phyloP scores from a whole-genome alignment of 345 rosid genomes.

The Dimocarpus longan region DNA sequence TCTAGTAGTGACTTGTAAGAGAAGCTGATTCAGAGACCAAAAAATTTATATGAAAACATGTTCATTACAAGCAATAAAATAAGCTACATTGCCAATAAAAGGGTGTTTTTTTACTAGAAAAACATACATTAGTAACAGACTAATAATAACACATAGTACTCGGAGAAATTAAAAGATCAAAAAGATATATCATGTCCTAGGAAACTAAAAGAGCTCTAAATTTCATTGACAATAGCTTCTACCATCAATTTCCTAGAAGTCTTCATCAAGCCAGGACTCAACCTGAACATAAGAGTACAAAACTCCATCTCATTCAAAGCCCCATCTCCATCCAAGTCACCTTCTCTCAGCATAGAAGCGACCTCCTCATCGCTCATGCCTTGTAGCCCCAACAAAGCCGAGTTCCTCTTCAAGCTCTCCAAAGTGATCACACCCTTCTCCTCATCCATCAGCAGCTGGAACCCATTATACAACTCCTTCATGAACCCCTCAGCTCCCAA shows the following conservation, averaged over 20 bases:
- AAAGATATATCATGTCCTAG: too few species aligned
- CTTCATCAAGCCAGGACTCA: slow-evolving; percentile 60
- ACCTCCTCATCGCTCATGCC: slow-evolving; percentile 55
- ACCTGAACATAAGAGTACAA: slow-evolving; percentile 62
- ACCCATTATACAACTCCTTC: slow-evolving; percentile 57
- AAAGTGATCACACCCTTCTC: slow-evolving; percentile 50
- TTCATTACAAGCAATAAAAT: neutral
- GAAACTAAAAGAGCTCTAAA: slow-evolving; percentile 7
- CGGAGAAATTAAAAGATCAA: neutral
- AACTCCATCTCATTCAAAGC: slow-evolving; percentile 55
- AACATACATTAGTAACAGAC: neutral
- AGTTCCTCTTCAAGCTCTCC: slow-evolving; percentile 56
- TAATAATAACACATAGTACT: neutral
- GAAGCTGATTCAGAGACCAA: neutral
- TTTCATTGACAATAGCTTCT: slow-evolving; percentile 36
- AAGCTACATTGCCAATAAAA: slow-evolving; percentile 2
- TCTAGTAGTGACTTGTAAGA: neutral
- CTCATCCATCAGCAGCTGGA: slow-evolving; percentile 49
- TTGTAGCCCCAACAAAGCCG: slow-evolving; percentile 41
- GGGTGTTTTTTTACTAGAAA: neutral
- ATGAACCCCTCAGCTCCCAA: slow-evolving; percentile 60
- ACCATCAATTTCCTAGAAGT: slow-evolving; percentile 36
- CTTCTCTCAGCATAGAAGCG: slow-evolving; percentile 56
- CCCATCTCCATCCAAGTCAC: slow-evolving; percentile 63
- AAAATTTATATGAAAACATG: neutral